Evolutionary conservation across 768 basidiomycete genomes (phyloP).

Genomic region (Suillus subaureus): DNA sequence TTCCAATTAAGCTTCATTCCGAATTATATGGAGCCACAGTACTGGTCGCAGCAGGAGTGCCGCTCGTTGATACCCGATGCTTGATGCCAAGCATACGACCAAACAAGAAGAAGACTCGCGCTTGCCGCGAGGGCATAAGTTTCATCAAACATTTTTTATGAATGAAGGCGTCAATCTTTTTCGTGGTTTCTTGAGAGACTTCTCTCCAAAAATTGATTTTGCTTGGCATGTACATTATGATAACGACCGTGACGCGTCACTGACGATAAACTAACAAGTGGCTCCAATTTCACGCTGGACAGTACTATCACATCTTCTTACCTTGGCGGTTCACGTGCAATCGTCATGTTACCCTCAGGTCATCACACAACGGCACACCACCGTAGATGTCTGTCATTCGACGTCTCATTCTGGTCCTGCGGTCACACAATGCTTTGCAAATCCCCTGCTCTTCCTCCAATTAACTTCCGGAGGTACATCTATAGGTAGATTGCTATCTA

Average conservation of each 20-base stretch:
- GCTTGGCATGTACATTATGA: background rate
- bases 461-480: background rate
- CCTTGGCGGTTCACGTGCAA: background rate
- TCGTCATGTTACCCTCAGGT: background rate
- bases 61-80: slow-evolving; percentile 49
- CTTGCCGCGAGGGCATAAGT: background rate
- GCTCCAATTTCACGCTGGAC: background rate
- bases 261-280: too few relatives aligned
- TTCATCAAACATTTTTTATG: background rate
- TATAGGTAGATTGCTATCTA: background rate
- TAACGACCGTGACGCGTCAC: too few relatives aligned
- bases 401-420: background rate
- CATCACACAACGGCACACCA: background rate
- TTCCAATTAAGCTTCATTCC: slow-evolving; percentile 1
- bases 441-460: background rate
- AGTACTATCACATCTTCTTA: background rate
- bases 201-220: background rate
- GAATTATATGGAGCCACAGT: slow-evolving; percentile 57
- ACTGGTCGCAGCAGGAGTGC: slow-evolving; percentile 81
- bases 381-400: background rate
- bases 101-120: background rate
- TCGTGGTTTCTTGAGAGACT: background rate
- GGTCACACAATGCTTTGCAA: background rate
- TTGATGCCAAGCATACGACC: background rate
- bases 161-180: background rate